These are phyloP conservation scores for Crithidia expoeki DNA, from an alignment of 208 protist genomes.

Conservation along the genomic window DNA sequence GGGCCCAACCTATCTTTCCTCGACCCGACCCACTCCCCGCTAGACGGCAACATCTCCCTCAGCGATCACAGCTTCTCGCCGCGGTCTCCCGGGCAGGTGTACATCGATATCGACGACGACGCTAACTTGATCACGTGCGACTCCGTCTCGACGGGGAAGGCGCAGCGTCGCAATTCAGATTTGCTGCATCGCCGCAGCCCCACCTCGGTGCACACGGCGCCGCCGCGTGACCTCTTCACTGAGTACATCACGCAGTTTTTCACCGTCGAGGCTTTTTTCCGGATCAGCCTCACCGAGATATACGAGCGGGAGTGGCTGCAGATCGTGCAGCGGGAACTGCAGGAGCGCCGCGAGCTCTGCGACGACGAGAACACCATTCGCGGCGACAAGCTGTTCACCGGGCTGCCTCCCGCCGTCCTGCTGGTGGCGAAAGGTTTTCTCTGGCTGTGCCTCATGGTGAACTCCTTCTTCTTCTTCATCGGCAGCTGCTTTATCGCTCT, in stretches of 20 bases:
- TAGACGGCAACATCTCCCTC: not conserved
- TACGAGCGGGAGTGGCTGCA: conserved; percentile 66
- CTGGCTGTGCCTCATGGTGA: conserved; percentile 64
- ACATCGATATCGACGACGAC: conserved; percentile 29
- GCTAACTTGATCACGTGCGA: conserved; percentile 41
- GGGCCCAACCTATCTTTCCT: not conserved
- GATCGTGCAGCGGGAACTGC: conserved; percentile 54
- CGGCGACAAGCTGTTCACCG: conserved; percentile 38
- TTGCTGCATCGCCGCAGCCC: conserved; percentile 1
- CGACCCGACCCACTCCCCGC: not conserved
- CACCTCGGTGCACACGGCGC: not conserved
- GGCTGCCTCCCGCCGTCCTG: conserved; percentile 40
- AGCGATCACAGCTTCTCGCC: conserved; percentile 3
- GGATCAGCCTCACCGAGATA: conserved; percentile 51
- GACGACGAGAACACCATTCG: conserved; percentile 12
- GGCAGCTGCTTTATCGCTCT: conserved; percentile 56
- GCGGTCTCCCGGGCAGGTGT: conserved; percentile 1
- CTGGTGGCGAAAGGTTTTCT: conserved; percentile 50
- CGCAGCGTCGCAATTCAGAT: not conserved
- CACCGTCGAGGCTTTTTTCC: conserved; percentile 64
- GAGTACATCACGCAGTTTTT: conserved; percentile 60
- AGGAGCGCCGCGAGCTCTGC: conserved; percentile 33
- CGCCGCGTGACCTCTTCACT: conserved; percentile 34
- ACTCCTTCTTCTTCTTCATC: conserved; percentile 65
- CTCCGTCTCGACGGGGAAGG: conserved; percentile 22